Percentiles rank a stretch among this genome's conserved stretches.
phyloP scores from a whole-genome alignment of 441 rosid species.

The Jatropha multifida region DNA sequence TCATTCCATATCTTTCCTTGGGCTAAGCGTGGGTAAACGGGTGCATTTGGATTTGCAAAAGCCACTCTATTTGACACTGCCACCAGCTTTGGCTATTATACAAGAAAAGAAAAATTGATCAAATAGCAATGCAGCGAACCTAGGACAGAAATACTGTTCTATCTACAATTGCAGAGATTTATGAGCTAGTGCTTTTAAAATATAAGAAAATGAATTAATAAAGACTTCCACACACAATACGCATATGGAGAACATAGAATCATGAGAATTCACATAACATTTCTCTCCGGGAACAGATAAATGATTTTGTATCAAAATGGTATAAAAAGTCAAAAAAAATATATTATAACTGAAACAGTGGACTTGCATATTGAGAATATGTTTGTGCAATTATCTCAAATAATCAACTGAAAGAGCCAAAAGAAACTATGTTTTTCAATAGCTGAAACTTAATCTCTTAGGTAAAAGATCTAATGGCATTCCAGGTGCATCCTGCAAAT shows the following conservation, averaged over 20 bases:
- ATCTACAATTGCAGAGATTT: background rate
- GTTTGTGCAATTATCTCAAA: too few relatives aligned
- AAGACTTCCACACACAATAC: background rate
- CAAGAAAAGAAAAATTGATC: slow-evolving; percentile 13
- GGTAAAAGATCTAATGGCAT: too few relatives aligned
- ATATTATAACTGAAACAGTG: too few relatives aligned
- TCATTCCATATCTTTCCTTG: slow-evolving; percentile 83
- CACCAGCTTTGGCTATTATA: slow-evolving; percentile 67
- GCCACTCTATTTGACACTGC: slow-evolving; percentile 59
- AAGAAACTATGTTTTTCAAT: too few relatives aligned
- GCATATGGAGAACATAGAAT: background rate
- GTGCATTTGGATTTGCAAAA: slow-evolving; percentile 72
- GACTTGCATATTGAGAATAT: too few relatives aligned
- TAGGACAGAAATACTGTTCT: background rate
- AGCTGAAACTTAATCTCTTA: too few relatives aligned
- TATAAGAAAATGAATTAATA: background rate
- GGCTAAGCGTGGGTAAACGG: slow-evolving; percentile 77
- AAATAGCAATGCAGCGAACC: background rate
- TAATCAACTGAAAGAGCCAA: too few relatives aligned
- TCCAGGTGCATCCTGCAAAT: background rate
- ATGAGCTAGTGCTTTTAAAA: background rate
- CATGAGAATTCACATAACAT: too few relatives aligned
- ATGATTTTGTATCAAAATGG: too few relatives aligned
- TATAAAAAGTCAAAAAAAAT: too few relatives aligned
- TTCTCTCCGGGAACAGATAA: too few relatives aligned